Conservation (phyloP, 148 eudicot species). For the Beta vulgaris region DNA sequence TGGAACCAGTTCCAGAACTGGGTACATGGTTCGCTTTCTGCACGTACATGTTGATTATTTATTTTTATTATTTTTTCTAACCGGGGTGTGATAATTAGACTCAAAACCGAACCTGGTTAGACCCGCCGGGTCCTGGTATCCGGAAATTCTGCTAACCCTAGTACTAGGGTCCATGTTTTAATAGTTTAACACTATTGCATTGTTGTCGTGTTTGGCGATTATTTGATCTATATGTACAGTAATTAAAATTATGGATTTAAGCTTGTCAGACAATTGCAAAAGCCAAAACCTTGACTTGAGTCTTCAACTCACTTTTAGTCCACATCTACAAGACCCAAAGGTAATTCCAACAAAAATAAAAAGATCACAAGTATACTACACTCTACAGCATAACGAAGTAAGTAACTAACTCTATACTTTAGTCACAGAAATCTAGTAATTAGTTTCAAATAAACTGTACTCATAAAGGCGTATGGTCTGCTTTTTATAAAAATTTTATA, state of each 20-base stretch:
- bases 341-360: not conserved
- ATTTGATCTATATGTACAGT: not conserved
- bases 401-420: not conserved
- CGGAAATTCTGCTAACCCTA: too few species aligned
- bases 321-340: not conserved
- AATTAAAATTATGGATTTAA: conserved; percentile 3
- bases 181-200: too few species aligned
- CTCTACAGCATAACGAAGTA: not conserved
- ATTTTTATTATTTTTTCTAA: too few species aligned
- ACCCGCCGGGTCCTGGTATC: too few species aligned
- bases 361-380: not conserved
- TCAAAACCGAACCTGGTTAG: too few species aligned
- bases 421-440: not conserved
- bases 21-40: too few species aligned
- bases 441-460: conserved; percentile 1
- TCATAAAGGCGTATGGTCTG: not conserved
- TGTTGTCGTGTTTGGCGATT: too few species aligned
- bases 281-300: conserved; percentile 22
- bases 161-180: too few species aligned
- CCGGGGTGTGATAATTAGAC: too few species aligned
- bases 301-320: not conserved
- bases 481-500: not conserved
- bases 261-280: conserved; percentile 19
- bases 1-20: too few species aligned
- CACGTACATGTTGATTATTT: too few species aligned